Base-by-base conservation (phyloP, 2,329 filamentous ascomycete genomes). In the Fusarium sp. region DNA sequence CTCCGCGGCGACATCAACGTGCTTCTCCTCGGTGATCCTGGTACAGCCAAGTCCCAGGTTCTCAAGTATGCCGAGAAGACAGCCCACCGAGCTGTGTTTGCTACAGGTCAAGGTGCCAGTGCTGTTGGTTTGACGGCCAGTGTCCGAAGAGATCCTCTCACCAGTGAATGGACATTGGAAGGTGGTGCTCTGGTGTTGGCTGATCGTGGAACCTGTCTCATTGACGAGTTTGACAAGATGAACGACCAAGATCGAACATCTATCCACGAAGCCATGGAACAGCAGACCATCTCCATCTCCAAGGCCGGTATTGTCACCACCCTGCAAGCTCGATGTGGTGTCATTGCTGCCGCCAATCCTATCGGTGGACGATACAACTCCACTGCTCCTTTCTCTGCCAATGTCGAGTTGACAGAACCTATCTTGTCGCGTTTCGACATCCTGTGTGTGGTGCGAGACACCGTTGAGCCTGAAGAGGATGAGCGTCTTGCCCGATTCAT, bases 171-270 rank as follows among this genome's bases (percentile, higher is more conserved):
- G 95, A 98, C 96, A 10, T 86, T 99, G 5, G 96, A 99, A 84
- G 96, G 96, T 71, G 96, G 96, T 79, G 96, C 96, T 7, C 87
- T 99, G 15, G 96, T 99, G 77, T 89, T 99, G 62, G 96, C 96
- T 20, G 96, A 99, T 81, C 92, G 94, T 73, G 96, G 96, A 44
- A 97, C 94, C 20, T 98, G 96, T 79, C 87, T 99, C 35, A 99
- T 99, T 71, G 96, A 99, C 78, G 96, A 99, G 83, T 99, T 99
- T 77, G 96, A 99, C 88, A 99, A 99, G 87, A 99, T 99, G 96
- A 98, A 98, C 81, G 96, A 99, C 80, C 94, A 98, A 80, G 96
- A 99, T 81, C 91, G 96, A 73, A 98, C 96, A 2, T 97, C 94
- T 12, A 99, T 99, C 76, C 96, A 99, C 88, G 96, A 99, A 86